A percentile compares a stretch with the other conserved stretches of the same genome.
Evolutionary conservation across 331 rosid genomes (phyloP).

Genomic region (Quercus lobata): DNA sequence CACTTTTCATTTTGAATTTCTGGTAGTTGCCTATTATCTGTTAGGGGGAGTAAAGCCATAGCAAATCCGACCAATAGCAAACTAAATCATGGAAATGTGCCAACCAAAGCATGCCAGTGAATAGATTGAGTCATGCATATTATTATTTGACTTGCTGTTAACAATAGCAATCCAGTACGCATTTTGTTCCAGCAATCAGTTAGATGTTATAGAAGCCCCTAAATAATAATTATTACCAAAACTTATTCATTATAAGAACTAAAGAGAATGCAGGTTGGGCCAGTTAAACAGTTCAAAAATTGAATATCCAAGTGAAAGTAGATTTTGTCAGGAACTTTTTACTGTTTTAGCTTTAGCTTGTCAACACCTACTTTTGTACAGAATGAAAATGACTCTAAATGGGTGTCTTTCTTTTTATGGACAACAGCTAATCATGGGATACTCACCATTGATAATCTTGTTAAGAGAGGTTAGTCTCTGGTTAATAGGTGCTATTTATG

Average conservation of each 20-base stretch:
- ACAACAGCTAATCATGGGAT: too few species aligned
- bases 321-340: background rate
- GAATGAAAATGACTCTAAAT: background rate
- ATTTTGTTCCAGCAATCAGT: background rate
- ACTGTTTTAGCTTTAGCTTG: background rate
- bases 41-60: background rate
- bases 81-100: background rate
- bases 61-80: background rate
- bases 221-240: background rate
- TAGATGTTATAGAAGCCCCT: background rate
- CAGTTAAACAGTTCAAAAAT: background rate
- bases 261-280: background rate
- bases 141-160: background rate
- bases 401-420: too few species aligned
- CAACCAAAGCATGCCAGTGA: background rate
- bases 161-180: background rate
- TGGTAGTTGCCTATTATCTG: background rate
- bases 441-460: too few species aligned
- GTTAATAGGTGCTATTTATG: too few species aligned
- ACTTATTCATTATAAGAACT: background rate
- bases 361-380: background rate
- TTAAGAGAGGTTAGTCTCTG: too few species aligned
- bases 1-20: background rate
- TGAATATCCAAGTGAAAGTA: background rate
- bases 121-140: background rate